These are phyloP conservation scores for Citrus trifoliata DNA, from an alignment of 345 rosid genomes.

Conservation along the genomic window DNA sequence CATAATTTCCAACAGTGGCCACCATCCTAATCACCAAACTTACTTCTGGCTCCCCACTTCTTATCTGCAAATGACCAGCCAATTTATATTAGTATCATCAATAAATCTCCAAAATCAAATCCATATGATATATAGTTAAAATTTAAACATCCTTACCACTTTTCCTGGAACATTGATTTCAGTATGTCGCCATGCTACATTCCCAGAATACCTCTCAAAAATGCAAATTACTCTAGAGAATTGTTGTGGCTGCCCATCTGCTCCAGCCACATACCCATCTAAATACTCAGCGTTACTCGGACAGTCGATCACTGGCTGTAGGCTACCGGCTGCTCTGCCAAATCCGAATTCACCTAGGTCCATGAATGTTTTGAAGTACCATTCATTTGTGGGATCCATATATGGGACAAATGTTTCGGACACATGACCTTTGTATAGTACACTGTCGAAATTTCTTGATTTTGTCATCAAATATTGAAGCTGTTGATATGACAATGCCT, in stretches of 20 bases:
- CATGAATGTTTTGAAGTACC: conserved; percentile 81
- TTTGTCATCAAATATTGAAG: conserved; percentile 46
- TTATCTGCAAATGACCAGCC: conserved; percentile 38
- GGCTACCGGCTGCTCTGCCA: conserved; percentile 49
- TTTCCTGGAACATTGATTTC: conserved; percentile 69
- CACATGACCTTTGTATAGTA: conserved; percentile 62
- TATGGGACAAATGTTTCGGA: conserved; percentile 87
- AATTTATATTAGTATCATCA: neutral
- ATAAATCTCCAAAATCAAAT: neutral
- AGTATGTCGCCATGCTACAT: conserved; percentile 60
- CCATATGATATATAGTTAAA: neutral
- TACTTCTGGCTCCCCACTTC: conserved; percentile 59
- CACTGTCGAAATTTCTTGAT: conserved; percentile 33
- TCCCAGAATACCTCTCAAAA: conserved; percentile 62
- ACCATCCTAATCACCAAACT: conserved; percentile 73
- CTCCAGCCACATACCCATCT: conserved; percentile 57
- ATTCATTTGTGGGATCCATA: conserved; percentile 73
- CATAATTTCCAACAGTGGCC: conserved; percentile 77
- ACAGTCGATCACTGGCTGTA: conserved; percentile 64
- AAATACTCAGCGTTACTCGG: conserved; percentile 55
- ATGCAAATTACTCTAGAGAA: conserved; percentile 51
- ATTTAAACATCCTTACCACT: conserved; percentile 40
- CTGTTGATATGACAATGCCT: conserved; percentile 55
- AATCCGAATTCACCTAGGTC: conserved; percentile 81
- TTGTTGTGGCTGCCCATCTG: conserved; percentile 55